Evolutionary conservation across 257 asterid species (phyloP), one percentile per base, ranked within the genome.

Genomic region (Fraxinus cuspidata): DNA sequence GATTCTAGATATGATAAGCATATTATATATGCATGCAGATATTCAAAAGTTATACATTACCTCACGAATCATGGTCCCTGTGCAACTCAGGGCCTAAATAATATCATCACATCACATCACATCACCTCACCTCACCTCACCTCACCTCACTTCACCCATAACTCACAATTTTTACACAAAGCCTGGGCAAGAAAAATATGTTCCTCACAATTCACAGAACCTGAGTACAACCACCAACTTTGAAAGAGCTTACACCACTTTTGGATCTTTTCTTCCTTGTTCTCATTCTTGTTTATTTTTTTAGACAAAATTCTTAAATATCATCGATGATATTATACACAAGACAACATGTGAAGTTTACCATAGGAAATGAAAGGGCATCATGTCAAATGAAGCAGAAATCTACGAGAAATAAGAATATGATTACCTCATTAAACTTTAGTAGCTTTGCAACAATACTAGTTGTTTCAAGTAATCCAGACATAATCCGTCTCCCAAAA

Each of bases 391-490:
- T 63, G 78, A 35, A 80, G 37, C 32, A 70, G 74, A 79, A 79
- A 38, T 31, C 38, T 40, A 7, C 44, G 44, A 25, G 51, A 75
- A 51, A n/a, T 47, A 32, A 47, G 56, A 73, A 77, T 32, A 77
- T 79, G 65, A 75, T 60, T 87, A 93, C 99, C 99, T 96, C 99
- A 65, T 84, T 82, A 84, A 90, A 93, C 83, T 87, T 96, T 76
- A 96, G 81, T 73, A 93, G 88, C 87, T 93, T 96, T 38, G 88
- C 76, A 77, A 93, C 97, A 49, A 92, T 92, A 31, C 60, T 81
- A 79, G 95, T 87, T n/a, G 99, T 96, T 84, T 93, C 97, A 79
- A 89, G 90, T 73, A 96, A 77, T 58, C 99, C 99, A 71, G 98
- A 93, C 74, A 93, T 77, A 82, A 96, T 93, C 76, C 88, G 82